Evolutionary conservation across 106 monocot genomes (phyloP).

Genomic region (Amphibolis antarctica): DNA sequence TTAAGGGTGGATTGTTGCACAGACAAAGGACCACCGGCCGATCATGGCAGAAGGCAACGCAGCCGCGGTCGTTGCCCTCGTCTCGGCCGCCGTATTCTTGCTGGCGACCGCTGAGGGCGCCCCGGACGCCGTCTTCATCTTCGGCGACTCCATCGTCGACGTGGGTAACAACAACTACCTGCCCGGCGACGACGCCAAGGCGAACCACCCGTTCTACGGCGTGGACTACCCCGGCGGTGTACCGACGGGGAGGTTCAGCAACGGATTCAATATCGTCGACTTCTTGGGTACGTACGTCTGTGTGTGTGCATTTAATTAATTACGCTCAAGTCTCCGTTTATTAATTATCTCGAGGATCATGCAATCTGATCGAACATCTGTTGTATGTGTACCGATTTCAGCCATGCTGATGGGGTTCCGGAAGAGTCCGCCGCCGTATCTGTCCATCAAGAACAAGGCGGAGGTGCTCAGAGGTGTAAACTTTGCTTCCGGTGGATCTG

Average conservation of each 20-base stretch:
- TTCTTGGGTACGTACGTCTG: constrained; percentile 18
- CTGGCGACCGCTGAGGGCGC: not conserved
- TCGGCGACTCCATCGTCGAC: constrained; percentile 48
- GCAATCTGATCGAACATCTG: not conserved
- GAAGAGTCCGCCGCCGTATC: constrained; percentile 18
- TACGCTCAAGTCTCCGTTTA: not conserved
- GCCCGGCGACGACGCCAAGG: constrained; percentile 20
- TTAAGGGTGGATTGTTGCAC: too few species aligned
- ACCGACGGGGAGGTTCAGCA: constrained; percentile 54
- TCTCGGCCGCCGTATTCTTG: not conserved
- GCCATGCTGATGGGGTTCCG: constrained; percentile 11
- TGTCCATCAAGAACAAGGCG: not conserved
- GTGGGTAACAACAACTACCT: constrained; percentile 52
- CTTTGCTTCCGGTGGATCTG: constrained; percentile 28
- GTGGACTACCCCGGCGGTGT: constrained; percentile 28
- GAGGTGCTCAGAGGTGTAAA: constrained; percentile 6
- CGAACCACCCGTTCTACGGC: constrained; percentile 40
- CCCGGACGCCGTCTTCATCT: constrained; percentile 44
- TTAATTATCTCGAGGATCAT: too few species aligned
- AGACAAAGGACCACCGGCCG: too few species aligned
- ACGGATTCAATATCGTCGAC: constrained; percentile 41
- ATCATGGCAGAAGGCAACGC: too few species aligned
- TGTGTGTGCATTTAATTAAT: not conserved
- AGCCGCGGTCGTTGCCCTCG: not conserved
- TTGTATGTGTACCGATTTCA: constrained; percentile 7